phyloP scores from a whole-genome alignment of 495 filamentous ascomycete species.

The Parmelia sp. region DNA sequence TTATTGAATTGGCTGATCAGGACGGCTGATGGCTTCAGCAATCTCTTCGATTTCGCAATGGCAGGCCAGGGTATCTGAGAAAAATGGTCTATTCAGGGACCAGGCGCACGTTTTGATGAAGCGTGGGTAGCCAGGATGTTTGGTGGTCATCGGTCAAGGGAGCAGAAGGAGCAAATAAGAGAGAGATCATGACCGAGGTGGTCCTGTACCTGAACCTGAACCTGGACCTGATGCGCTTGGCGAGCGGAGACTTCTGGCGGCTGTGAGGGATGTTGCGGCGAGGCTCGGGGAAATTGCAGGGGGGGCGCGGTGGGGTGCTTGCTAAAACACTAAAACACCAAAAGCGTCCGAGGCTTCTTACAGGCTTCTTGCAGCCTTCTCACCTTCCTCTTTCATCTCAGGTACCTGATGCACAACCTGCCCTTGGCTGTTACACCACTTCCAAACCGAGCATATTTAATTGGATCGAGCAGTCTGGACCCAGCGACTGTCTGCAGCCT shows the following conservation, averaged over 20 bases:
- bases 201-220: not conserved
- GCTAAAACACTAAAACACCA: not conserved
- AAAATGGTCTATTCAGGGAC: not conserved
- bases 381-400: conserved; percentile 9
- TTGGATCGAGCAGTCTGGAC: not conserved
- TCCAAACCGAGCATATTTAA: not conserved
- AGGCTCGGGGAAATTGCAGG: conserved; percentile 19
- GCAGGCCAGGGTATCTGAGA: not conserved
- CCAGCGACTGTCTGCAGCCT: too few relatives aligned
- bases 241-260: conserved; percentile 13
- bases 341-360: not conserved
- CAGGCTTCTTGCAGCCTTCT: not conserved
- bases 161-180: not conserved
- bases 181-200: conserved; percentile 2
- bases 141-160: too few relatives aligned
- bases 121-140: not conserved
- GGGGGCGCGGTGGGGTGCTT: not conserved
- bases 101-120: not conserved
- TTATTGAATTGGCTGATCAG: not conserved
- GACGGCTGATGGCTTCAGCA: conserved; percentile 2
- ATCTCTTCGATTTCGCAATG: not conserved
- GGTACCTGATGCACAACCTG: conserved; percentile 1
- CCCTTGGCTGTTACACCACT: not conserved
- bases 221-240: conserved; percentile 11
- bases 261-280: not conserved